Evolutionary conservation across 1,139 yeast genomes (phyloP), one percentile per base, ranked within the genome.

Genomic region (Kurtzmaniella quercitrusa): DNA sequence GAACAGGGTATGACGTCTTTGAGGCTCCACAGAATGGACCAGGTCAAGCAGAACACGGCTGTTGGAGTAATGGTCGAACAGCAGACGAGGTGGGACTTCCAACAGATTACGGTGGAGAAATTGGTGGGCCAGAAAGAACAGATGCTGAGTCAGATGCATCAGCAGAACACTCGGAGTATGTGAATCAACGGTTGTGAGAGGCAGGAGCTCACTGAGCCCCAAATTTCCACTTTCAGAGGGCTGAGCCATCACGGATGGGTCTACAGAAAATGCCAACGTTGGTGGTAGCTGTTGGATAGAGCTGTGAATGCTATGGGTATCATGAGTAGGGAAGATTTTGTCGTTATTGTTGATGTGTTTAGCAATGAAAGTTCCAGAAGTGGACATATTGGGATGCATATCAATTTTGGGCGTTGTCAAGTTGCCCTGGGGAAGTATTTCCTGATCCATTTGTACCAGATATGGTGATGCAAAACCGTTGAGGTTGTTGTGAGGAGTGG

Each of bases 111-210:
- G 54, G 3, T 69, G 59, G 38, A 71, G 52, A 51, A 63, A 68
- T 49, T 72, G 77, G 37, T 70, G 72, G 1, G 78, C 77, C 1
- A 75, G 68, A 48, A 72, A 70, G 49, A 70, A 73, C 6, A 75
- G 70, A 6, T 73, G 75, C 46, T 72, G 77, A 2, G 70, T 61
- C 19, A 75, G 70, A 48, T 72, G 75, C 14, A 70, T 52, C 2
- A 76, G 70, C 33, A 65, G 62, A 6, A 68, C 57, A 5, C 76
- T 70, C 0, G 73, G 76, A 0, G 77, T 69, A 38, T 68, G 59
- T 2, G 77, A 71, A 0, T 76, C 71, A 15, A 75, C 70, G 2
- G 78, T 72, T 12, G 77, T 71, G 41, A 72, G 53, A 1, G 78
- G 78, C 16, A 73, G 66, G 40, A 73, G 55, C 21, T 72, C 77